Conservation (phyloP, 139 green algal genomes). For the Picochlorum sp. region DNA sequence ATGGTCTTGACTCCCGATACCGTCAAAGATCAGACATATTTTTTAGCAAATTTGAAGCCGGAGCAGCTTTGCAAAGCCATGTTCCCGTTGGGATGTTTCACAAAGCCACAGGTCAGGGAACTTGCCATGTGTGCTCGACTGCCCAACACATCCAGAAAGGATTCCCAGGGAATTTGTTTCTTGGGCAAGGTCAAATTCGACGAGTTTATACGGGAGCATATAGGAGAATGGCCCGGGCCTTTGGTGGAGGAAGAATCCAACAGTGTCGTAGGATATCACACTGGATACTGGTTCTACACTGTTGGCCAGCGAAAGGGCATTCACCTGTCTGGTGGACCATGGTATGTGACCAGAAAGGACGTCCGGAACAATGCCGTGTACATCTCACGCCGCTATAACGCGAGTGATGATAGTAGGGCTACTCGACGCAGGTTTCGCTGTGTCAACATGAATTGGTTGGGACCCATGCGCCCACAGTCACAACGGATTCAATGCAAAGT, state of each 20-base stretch:
- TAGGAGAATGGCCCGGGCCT: constrained; percentile 70
- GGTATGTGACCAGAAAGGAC: constrained; percentile 93
- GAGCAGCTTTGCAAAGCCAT: constrained; percentile 68
- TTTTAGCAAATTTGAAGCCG: constrained; percentile 65
- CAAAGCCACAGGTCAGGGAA: constrained; percentile 68
- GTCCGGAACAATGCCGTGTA: constrained; percentile 72
- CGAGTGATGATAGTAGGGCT: no score
- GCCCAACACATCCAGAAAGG: constrained; percentile 76
- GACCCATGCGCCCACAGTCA: constrained; percentile 1
- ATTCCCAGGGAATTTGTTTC: constrained; percentile 99
- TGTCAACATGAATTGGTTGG: constrained; percentile 57
- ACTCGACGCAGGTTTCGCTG: constrained; percentile 39
- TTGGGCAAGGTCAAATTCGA: constrained; percentile 90
- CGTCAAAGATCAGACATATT: constrained; percentile 94
- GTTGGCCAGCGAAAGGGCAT: constrained; percentile 89
- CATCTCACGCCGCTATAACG: constrained; percentile 63
- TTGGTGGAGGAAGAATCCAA: constrained; percentile 80
- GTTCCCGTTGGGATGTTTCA: constrained; percentile 86
- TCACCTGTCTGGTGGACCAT: constrained; percentile 82
- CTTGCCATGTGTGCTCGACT: constrained; percentile 68
- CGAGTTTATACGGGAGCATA: constrained; percentile 87
- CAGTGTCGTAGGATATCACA: constrained; percentile 54
- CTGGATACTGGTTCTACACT: constrained; percentile 94
- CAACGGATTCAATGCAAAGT: constrained; percentile 48
- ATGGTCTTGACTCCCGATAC: constrained; percentile 57